Base-by-base conservation (phyloP, 1,139 yeast species). In the Candida tropicalis region DNA sequence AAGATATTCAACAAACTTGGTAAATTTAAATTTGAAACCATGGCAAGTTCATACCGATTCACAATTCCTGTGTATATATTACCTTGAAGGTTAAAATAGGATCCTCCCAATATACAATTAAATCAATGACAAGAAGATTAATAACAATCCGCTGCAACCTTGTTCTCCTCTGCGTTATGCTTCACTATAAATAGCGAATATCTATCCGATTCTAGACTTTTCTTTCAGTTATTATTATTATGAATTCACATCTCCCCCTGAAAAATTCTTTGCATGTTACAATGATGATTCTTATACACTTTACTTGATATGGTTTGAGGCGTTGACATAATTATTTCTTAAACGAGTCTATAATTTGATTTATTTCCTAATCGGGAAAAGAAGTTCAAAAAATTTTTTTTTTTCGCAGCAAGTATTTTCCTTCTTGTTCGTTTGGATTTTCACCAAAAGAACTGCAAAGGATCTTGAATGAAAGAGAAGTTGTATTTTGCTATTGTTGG, bases 21-120 rank as follows among this genome's bases (percentile, higher is more conserved):
- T 20, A 32, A 27, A 12, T 66, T 60, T 51, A 60, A 58, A 50
- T 54, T 54, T 39, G 66, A 65, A 18, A 60, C 57, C 36, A 49
- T 50, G 24, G 75, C 75, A 9, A 59, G 62, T 29, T 71, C 67
- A 39, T 61, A 70, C 43, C 58, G 61, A 38, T 68, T 71, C 45
- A 58, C 65, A 38, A 53, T 72, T 7, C 73, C 73, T 4, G 38
- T 68, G 16, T 51, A 58, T 5, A 42, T 67, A 2, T 44, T 66
- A 20, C 60, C 35, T 8, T 31, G 15, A 17, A 5, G 17, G 8
- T 6, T 20, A 20, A 20, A n/a, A n/a, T n/a, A n/a, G n/a, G n/a
- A n/a, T n/a, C n/a, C n/a, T n/a, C n/a, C n/a, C n/a, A n/a, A n/a
- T n/a, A n/a, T n/a, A n/a, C n/a, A n/a, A n/a, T n/a, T n/a, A n/a